Percentiles rank a stretch among this genome's conserved stretches.
These are phyloP conservation scores for Arabidopsis suecica DNA, from an alignment of 345 rosid genomes.

Conservation along the genomic window DNA sequence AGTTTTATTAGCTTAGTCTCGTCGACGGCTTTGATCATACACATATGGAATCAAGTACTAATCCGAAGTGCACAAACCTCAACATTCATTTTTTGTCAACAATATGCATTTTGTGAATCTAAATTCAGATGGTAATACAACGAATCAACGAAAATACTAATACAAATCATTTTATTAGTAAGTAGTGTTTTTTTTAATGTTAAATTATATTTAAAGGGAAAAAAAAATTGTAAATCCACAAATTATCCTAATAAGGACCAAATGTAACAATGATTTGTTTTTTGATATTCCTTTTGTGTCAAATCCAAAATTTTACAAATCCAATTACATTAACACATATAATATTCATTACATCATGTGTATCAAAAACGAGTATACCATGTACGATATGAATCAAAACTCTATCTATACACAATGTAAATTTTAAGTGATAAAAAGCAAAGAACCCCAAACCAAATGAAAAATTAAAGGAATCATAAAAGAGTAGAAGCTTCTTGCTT, in stretches of 20 bases:
- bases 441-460: background rate
- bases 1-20: too few species aligned
- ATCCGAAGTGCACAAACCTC: background rate
- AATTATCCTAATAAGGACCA: too few species aligned
- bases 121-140: too few species aligned
- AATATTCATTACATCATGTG: background rate
- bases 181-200: too few species aligned
- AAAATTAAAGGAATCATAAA: background rate
- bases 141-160: too few species aligned
- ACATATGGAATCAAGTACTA: background rate
- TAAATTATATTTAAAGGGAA: too few species aligned
- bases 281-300: background rate
- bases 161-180: too few species aligned
- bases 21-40: too few species aligned
- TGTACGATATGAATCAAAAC: constrained; percentile 8
- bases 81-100: background rate
- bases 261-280: background rate
- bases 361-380: constrained; percentile 4
- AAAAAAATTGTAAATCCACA: too few species aligned
- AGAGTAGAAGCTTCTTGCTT: constrained; percentile 15
- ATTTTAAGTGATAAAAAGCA: background rate
- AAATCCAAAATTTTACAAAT: constrained; percentile 17
- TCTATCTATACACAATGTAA: constrained; percentile 1
- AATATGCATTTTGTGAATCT: too few species aligned
- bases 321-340: background rate